phyloP scores from a whole-genome alignment of 2,329 filamentous ascomycete species.

The Ampelomyces quisqualis region DNA sequence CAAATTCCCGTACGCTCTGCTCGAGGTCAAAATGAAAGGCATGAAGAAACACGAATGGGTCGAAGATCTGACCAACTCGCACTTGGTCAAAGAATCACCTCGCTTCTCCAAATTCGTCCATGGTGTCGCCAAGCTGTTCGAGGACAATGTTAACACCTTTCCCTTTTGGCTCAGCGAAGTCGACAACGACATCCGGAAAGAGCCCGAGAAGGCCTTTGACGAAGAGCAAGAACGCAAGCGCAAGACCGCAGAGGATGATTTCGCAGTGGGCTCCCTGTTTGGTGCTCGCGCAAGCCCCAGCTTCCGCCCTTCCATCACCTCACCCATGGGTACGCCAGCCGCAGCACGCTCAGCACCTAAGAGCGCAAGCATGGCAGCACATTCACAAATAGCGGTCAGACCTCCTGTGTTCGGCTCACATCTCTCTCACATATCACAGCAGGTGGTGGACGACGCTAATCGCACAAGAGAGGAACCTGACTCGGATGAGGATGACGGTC shows the following conservation, averaged over 20 bases:
- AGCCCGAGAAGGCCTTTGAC: constrained; percentile 86
- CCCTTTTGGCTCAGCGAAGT: constrained; percentile 95
- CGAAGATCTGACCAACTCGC: constrained; percentile 85
- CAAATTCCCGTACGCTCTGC: constrained; percentile 83
- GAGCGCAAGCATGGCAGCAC: constrained; percentile 20
- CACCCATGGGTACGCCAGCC: constrained; percentile 65
- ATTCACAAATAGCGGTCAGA: constrained; percentile 21
- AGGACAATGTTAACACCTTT: constrained; percentile 90
- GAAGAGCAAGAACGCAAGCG: constrained; percentile 84
- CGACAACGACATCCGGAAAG: constrained; percentile 89
- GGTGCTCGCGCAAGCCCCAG: constrained; percentile 50
- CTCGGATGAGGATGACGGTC: constrained; percentile 52
- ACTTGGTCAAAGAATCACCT: constrained; percentile 85
- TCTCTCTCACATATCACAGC: constrained; percentile 16
- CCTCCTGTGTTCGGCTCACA: constrained; percentile 22
- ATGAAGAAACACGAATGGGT: constrained; percentile 81
- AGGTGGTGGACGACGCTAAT: constrained; percentile 29
- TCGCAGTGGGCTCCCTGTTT: constrained; percentile 85
- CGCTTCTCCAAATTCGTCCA: constrained; percentile 97
- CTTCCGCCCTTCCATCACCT: constrained; percentile 60
- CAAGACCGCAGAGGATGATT: constrained; percentile 79
- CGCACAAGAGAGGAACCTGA: constrained; percentile 50
- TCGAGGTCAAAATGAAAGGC: constrained; percentile 81
- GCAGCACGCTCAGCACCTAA: constrained; percentile 27
- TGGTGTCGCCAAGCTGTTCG: constrained; percentile 86